These are phyloP conservation scores for Tylopilus sp. DNA, from an alignment of 768 basidiomycete species.

Conservation along the genomic window DNA sequence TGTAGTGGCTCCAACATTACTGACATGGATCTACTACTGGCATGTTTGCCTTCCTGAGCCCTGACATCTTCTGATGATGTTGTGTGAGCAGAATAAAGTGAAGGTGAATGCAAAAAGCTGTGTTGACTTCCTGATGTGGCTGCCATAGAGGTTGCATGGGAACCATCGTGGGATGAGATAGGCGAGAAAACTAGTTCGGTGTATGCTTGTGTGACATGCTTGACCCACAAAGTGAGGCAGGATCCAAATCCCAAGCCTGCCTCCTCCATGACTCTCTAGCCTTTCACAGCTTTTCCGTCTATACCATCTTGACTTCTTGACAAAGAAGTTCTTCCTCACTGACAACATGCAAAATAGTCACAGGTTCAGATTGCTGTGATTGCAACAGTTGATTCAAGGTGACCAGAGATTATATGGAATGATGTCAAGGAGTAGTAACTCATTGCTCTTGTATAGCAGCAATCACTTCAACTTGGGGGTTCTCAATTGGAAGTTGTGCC, in stretches of 20 bases:
- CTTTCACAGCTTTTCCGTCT: constrained; percentile 50
- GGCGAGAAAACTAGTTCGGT: constrained; percentile 40
- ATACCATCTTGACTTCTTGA: constrained; percentile 45
- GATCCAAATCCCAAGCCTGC: constrained; percentile 37
- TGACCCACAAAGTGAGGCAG: constrained; percentile 18
- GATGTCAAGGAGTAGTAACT: constrained; percentile 13
- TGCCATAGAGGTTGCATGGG: constrained; percentile 49
- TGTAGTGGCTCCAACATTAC: constrained; percentile 34
- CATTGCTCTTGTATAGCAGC: constrained; percentile 6
- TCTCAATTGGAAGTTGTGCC: constrained; percentile 31
- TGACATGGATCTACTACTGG: constrained; percentile 43
- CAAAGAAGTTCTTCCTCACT: constrained; percentile 45
- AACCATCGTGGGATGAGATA: constrained; percentile 38
- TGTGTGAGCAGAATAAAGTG: constrained; percentile 50
- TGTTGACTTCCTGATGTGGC: constrained; percentile 35
- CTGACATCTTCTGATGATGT: constrained; percentile 59
- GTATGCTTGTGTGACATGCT: constrained; percentile 41
- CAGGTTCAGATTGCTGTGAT: constrained; percentile 1
- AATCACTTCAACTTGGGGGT: constrained; percentile 24
- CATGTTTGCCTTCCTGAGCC: constrained; percentile 35
- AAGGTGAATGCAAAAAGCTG: constrained; percentile 49
- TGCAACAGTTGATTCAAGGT: constrained; percentile 12
- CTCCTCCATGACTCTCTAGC: constrained; percentile 33
- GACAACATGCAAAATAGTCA: constrained; percentile 3
- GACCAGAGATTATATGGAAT: constrained; percentile 12